These are phyloP conservation scores for Colletotrichum tropicicola DNA, from an alignment of 2,329 filamentous ascomycete species.

Conservation along the genomic window DNA sequence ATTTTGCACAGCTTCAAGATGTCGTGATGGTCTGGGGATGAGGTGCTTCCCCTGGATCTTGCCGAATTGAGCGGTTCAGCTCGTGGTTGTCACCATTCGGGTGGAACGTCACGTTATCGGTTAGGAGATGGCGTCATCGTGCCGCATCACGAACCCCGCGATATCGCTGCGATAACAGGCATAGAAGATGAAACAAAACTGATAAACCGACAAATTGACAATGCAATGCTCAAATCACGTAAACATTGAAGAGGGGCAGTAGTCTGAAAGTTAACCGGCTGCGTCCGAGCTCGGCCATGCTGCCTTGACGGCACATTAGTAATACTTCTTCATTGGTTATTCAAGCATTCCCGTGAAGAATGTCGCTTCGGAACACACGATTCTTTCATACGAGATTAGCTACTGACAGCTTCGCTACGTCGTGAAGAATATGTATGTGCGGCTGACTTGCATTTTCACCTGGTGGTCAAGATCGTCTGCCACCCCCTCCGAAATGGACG, in stretches of 20 bases:
- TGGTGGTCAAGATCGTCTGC: too few relatives aligned
- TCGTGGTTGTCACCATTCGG: not conserved
- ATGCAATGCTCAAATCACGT: not conserved
- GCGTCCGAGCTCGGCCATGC: not conserved
- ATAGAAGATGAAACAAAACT: not conserved
- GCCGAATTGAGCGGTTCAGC: not conserved
- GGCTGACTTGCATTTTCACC: too few relatives aligned
- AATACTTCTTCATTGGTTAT: not conserved
- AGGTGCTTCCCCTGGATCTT: not conserved
- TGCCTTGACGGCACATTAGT: too few relatives aligned
- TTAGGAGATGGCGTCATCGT: slow-evolving; percentile 20
- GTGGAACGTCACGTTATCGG: slow-evolving; percentile 22
- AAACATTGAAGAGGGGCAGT: not conserved
- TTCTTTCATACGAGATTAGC: too few relatives aligned
- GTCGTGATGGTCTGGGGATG: not conserved
- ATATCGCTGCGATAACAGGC: not conserved
- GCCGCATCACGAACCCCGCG: not conserved
- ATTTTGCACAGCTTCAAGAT: not conserved
- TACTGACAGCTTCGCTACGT: too few relatives aligned
- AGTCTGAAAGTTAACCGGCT: not conserved
- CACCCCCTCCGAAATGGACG: too few relatives aligned
- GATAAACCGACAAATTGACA: not conserved
- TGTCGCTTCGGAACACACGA: too few relatives aligned
- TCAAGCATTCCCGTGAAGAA: not conserved
- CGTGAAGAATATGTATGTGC: too few relatives aligned